Evolutionary conservation across 1,139 yeast genomes (phyloP), one percentile per base, ranked within the genome.

Genomic region (Kluyveromyces sp.): DNA sequence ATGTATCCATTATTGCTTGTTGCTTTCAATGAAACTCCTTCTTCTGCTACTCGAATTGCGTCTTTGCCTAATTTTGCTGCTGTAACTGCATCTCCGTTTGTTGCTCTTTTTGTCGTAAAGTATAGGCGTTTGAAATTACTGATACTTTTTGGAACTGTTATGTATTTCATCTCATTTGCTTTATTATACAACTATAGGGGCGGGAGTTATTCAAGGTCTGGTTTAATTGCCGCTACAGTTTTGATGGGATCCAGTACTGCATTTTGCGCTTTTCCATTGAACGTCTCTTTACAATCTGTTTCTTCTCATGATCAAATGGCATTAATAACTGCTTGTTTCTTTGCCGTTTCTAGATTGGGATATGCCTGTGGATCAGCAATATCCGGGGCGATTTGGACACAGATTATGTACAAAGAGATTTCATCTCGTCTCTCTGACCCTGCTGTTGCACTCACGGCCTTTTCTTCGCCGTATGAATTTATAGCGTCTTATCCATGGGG

Each of bases 201-300:
- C 46, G 75, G 72, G 45, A 64, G 64, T 34, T 68, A 69, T 33
- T 57, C 75, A 37, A 67, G 70, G 46, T 51, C 68, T 35, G 87
- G 88, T 52, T 70, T 81, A 48, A 78, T 82, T 60, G 88, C 84
- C 26, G 75, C 80, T 27, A 70, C 77, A 52, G 75, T 81, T 59
- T 64, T 80, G 32, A 67, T 80, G 65, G 89, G 89, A 60, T 70
- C 82, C 48, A 88, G 86, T 52, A 83, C 85, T 41, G 84, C 85
- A 10, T 72, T 81, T 65, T 79, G 79, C 67, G 77, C 85, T 25
- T 81, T 79, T 58, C 75, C 83, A 32, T 72, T 79, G 15, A 83
- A 78, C 56, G 81, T 79, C 4, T 75, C 83, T 25, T 73, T 81
- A 51, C 79, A 78, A 53, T 64, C 84, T 2, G 71, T 74, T 49